Conservation (phyloP, 2,329 filamentous ascomycete genomes). For the Talaromyces sp. region DNA sequence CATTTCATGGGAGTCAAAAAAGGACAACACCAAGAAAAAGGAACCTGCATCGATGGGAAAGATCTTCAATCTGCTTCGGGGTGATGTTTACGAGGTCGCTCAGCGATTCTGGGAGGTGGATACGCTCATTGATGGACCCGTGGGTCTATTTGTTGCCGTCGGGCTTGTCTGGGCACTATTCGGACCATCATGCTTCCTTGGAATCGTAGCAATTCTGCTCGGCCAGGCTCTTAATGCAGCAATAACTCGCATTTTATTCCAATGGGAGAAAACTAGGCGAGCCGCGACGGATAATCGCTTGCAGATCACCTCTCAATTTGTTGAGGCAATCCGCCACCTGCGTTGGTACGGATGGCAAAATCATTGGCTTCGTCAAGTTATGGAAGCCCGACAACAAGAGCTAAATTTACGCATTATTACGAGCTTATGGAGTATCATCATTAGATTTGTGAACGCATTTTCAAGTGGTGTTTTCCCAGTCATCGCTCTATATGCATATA, state of each 20-base stretch:
- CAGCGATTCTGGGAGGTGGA: conserved; percentile 82
- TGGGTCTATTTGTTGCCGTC: conserved; percentile 74
- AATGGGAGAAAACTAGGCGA: conserved; percentile 71
- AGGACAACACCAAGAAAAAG: conserved; percentile 39
- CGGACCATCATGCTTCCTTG: conserved; percentile 76
- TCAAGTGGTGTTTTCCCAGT: conserved; percentile 77
- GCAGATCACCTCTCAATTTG: conserved; percentile 80
- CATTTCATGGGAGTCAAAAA: conserved; percentile 23
- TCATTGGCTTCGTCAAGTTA: conserved; percentile 70
- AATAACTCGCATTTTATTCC: conserved; percentile 67
- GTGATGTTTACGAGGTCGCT: conserved; percentile 45
- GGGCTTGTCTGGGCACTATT: conserved; percentile 76
- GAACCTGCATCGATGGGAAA: conserved; percentile 81
- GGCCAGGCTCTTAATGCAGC: conserved; percentile 71
- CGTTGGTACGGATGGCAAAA: conserved; percentile 83
- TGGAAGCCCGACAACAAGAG: conserved; percentile 69
- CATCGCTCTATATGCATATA: conserved; percentile 80
- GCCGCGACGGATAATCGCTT: conserved; percentile 75
- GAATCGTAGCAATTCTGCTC: conserved; percentile 68
- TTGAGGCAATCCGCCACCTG: conserved; percentile 80
- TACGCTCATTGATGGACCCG: conserved; percentile 71
- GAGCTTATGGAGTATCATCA: conserved; percentile 63
- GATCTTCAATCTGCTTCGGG: conserved; percentile 82
- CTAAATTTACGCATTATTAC: conserved; percentile 66
- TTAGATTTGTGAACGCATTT: conserved; percentile 70